Base-by-base conservation (phyloP, 2,329 filamentous ascomycete species). In the Verticillium isaacii region DNA sequence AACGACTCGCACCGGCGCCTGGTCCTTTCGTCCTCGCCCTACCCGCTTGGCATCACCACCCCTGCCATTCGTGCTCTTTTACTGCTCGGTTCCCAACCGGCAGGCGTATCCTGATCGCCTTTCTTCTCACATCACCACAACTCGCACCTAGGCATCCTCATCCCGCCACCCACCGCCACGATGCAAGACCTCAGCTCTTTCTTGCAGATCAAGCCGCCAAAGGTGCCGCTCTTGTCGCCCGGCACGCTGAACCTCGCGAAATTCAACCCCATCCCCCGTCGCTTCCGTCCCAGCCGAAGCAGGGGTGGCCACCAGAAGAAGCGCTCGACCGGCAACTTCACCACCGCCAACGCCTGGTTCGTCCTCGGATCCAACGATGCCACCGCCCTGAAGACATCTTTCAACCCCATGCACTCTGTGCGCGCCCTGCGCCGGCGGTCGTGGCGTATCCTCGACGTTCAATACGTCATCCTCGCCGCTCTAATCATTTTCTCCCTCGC, bases 361-460 rank as follows among this genome's bases (percentile, higher is more conserved):
- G 41, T 45, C 14, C 32, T 45, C n/a, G 73, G 72, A 54, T 68
- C 71, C 55, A 74, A 91, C 58, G 89, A 89, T 65, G 86, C 97
- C 70, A 85, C 92, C 58, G 83, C 83, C 34, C 81, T 97, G 61
- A 85, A 96, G 75, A 93, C 88, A 17, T 97, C 93, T 1, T 91
- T 93, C 75, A 93, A 90, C 67, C 89, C 92, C 5, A 81, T 85
- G 69, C 89, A 96, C 71, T 93, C 92, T 14, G 76, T 97, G 64
- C 85, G 86, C 64, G 85, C 89, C 41, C 80, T 97, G 65, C 89
- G 89, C 69, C 85, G 85, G 63, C 92, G 95, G 73, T 86, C 86
- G 66, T 97, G 92, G 91, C 89, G 85, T 59, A 80, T 89, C 59
- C 90, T 93, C 73, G 94, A 98, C 75, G 84, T 90, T 50, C 93